phyloP scores from a whole-genome alignment of 306 rosid genomes.

The Lathyrus aphaca region DNA sequence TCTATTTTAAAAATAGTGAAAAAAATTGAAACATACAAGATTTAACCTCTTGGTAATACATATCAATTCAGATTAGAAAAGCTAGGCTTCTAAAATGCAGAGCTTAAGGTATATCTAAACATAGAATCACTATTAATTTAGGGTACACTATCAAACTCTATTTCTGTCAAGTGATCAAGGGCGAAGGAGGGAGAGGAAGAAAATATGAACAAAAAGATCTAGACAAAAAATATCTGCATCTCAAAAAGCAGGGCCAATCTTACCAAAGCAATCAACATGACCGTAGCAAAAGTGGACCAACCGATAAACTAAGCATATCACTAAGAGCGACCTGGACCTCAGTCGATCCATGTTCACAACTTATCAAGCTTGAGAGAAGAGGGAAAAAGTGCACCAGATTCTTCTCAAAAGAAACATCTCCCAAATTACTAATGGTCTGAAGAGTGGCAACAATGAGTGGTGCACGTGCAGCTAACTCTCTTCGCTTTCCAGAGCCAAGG shows the following conservation, averaged over 20 bases:
- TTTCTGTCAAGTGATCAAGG: conserved; percentile 46
- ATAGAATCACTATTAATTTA: conserved; percentile 56
- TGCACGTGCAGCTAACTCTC: conserved; percentile 88
- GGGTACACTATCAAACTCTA: conserved; percentile 65
- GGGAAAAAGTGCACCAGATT: conserved; percentile 81
- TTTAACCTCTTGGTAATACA: conserved; percentile 47
- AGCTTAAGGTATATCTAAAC: conserved; percentile 51
- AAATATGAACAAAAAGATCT: conserved; percentile 50
- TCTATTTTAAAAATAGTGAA: conserved; percentile 19
- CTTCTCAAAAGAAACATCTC: conserved; percentile 71
- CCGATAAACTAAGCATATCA: conserved; percentile 81
- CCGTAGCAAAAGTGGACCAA: conserved; percentile 85
- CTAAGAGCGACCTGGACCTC: conserved; percentile 92
- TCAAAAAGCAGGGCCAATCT: conserved; percentile 51
- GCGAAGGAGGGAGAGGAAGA: conserved; percentile 20
- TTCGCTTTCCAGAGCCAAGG: conserved; percentile 86
- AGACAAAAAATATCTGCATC: conserved; percentile 59
- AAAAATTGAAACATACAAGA: conserved; percentile 53
- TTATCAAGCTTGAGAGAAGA: conserved; percentile 76
- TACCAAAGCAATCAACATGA: conserved; percentile 62
- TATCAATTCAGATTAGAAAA: conserved; percentile 46
- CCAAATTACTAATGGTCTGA: conserved; percentile 78
- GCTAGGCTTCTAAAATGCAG: conserved; percentile 56
- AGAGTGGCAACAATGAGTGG: conserved; percentile 85
- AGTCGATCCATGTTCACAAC: conserved; percentile 93